Evolutionary conservation across 2,329 filamentous ascomycete genomes (phyloP), one percentile per base, ranked within the genome.

Genomic region (Aspergillus novoparasiticus): DNA sequence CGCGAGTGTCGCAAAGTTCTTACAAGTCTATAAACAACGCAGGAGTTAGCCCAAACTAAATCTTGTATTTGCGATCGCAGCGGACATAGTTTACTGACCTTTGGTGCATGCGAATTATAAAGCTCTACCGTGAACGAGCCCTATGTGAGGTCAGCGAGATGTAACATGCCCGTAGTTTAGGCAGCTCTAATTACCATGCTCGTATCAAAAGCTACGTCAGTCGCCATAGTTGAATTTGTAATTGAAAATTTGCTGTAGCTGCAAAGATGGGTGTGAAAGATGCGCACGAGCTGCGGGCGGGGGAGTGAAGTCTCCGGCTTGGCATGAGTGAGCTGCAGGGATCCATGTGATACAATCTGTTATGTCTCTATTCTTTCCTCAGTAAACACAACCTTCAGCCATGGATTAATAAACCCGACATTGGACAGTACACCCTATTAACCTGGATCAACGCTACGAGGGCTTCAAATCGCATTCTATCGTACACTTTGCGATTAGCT

Each of bases 51-150:
- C 19, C 11, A 23, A 30, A 50, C 19, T 32, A 26, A 36, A 12
- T 9, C 9, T 57, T 41, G 51, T 56, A 61, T 28, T 34, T 28
- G 23, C 53, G 45, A 30, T 41, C 36, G 57, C 28, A 48, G 28
- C 56, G 21, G 39, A 21, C 41, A 36, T n/a, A 45, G 6, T 55
- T 26, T 59, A 58, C 66, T 63, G 72, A 84, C 84, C 76, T 84
- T 92, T 45, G 95, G 94, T 21, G 94, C 94, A 81, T 98, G 94
- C 30, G 86, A 79, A 57, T 86, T 90, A 87, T 98, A 98, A 64
- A 99, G 91, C 81, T 99, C 95, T 66, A 98, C 80, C 63, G 87
- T 87, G 76, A 99, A 90, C 53, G 86, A 86, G 77, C 95, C 93
- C 93, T 96, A 69, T 2, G 28, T 30, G 32, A 19, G 8, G 64